Evolutionary conservation across 148 eudicot species (phyloP).

Genomic region (Amaranthus cruentus): DNA sequence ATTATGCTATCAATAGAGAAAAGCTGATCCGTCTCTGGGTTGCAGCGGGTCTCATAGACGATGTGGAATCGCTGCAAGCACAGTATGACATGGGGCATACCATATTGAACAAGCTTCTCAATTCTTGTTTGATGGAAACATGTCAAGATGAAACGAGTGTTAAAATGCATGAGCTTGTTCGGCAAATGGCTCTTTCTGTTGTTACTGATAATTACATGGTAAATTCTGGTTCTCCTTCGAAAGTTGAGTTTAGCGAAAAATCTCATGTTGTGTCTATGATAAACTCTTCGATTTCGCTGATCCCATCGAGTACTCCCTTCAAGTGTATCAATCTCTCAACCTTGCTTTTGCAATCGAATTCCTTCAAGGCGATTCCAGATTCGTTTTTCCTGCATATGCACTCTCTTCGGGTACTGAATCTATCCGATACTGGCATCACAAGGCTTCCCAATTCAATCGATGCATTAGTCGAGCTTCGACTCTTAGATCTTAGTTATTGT

Average conservation of each 20-base stretch:
- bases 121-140: constrained; percentile 20
- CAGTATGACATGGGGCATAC: constrained; percentile 23
- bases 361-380: constrained; percentile 10
- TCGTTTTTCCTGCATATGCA: constrained; percentile 18
- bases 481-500: constrained; percentile 15
- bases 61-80: constrained; percentile 16
- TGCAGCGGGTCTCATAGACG: constrained; percentile 13
- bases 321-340: constrained; percentile 10
- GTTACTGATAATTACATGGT: neutral
- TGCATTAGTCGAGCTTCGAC: constrained; percentile 17
- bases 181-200: constrained; percentile 15
- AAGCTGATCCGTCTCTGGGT: constrained; percentile 23
- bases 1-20: constrained; percentile 11
- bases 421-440: constrained; percentile 9
- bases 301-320: neutral
- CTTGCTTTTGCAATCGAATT: constrained; percentile 10
- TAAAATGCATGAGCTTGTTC: constrained; percentile 2
- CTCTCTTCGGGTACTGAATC: constrained; percentile 16
- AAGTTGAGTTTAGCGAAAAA: neutral
- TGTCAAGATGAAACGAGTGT: neutral
- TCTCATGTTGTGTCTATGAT: constrained; percentile 10
- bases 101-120: constrained; percentile 20
- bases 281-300: neutral
- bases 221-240: neutral
- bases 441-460: constrained; percentile 14